These are phyloP conservation scores for Colletotrichum tabaci DNA, from an alignment of 2,329 filamentous ascomycete species.

Conservation along the genomic window DNA sequence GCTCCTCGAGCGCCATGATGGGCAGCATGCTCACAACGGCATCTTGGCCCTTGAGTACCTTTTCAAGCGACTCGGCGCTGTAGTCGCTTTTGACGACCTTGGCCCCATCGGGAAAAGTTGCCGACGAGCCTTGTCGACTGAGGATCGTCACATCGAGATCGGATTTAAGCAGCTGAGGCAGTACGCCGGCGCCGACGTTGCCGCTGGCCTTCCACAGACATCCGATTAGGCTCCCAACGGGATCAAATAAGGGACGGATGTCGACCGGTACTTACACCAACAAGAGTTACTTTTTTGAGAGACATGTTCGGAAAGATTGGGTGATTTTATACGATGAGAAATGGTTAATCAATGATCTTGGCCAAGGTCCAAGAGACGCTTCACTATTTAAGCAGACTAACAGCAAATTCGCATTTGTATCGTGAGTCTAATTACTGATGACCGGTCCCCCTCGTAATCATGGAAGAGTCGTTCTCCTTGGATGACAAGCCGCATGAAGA, in stretches of 20 bases:
- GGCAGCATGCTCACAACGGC: constrained; percentile 57
- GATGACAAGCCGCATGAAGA: background rate
- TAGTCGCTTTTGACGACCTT: constrained; percentile 23
- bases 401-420: too few relatives aligned
- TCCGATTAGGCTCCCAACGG: too few relatives aligned
- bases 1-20: constrained; percentile 49
- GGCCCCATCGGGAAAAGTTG: constrained; percentile 9
- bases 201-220: constrained; percentile 15
- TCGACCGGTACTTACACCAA: background rate
- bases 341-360: background rate
- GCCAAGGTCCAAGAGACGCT: background rate
- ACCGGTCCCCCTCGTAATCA: too few relatives aligned
- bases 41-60: constrained; percentile 38
- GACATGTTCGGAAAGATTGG: background rate
- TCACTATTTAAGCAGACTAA: background rate
- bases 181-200: constrained; percentile 12
- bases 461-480: background rate
- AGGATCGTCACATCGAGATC: constrained; percentile 17
- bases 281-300: background rate
- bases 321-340: too few relatives aligned
- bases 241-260: background rate
- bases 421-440: too few relatives aligned
- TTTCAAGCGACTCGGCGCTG: constrained; percentile 3
- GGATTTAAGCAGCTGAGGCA: constrained; percentile 19
- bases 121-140: constrained; percentile 1